Base-by-base conservation (phyloP, 2,329 filamentous ascomycete species). In the Microcyclospora pomicola region DNA sequence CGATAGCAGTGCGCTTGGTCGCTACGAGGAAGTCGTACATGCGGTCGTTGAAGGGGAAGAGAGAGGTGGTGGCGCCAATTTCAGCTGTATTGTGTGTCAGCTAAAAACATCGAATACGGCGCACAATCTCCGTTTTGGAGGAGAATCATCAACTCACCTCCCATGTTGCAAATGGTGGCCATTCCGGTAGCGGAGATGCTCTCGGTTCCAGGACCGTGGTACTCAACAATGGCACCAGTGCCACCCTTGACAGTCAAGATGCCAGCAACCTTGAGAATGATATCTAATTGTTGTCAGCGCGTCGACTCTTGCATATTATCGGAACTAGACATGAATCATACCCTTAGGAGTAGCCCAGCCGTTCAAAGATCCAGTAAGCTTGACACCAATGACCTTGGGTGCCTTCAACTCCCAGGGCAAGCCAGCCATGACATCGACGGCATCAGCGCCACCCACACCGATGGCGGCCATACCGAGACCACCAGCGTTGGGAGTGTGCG, bases 331-430 rank as follows among this genome's bases (percentile, higher is more conserved):
- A n/a, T 4, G 5, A 31, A n/a, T 66, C 72, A 52, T 68, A 85
- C 81, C 84, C 73, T 98, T 96, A 40, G 91, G 84, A 39, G 87
- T 64, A 50, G 86, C 82, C 91, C 91, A 98, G 64, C 88, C 88
- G 55, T 73, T 82, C 58, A 98, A 59, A 63, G 84, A 54, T 51
- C 91, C 91, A 51, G 87, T 95, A 42, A 98, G 80, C 68, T 83
- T 92, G 40, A 98, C 81, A 75, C 91, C 91, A 59, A 96, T 93
- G 45, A 94, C 71, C 69, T 95, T 95, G 46, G 91, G 91, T 43
- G 91, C 88, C 75, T 96, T 96, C 55, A 98, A 69, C 65, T 98
- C 91, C 91, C 91, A 96, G 43, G 88, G 88, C 50, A 94, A 77
- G 66, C 85, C 81, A 56, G 87, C 86, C 85, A 98, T 94, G 55